Percentiles rank a stretch among this genome's conserved stretches.
These are phyloP conservation scores for Hibiscus mutabilis DNA, from an alignment of 345 rosid species.

Conservation along the genomic window DNA sequence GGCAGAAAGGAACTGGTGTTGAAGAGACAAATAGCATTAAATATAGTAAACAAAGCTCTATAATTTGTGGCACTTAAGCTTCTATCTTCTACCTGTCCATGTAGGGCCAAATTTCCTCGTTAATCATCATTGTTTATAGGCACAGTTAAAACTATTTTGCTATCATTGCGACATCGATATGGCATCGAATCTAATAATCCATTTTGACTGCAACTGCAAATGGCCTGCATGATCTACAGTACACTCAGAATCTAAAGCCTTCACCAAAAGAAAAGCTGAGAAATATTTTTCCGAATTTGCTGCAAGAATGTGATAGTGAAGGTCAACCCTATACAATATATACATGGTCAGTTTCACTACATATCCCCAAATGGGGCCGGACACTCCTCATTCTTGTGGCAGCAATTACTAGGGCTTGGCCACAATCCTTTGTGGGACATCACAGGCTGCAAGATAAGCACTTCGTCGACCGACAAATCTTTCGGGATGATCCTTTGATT, in stretches of 20 bases:
- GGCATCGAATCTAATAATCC: not conserved
- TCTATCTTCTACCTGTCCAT: not conserved
- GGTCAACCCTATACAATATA: slow-evolving; percentile 4
- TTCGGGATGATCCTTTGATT: slow-evolving; percentile 1
- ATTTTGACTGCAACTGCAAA: not conserved
- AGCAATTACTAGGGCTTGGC: not conserved
- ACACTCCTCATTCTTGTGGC: not conserved
- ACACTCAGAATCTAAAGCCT: not conserved
- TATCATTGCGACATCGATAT: slow-evolving; percentile 12
- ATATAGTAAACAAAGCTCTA: not conserved
- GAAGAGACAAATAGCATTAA: not conserved
- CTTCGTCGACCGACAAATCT: slow-evolving; percentile 5
- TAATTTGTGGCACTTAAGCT: not conserved
- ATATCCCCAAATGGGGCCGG: not conserved
- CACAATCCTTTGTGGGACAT: slow-evolving; percentile 5
- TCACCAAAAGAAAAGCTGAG: not conserved
- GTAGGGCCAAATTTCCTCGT: not conserved
- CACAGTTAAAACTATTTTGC: not conserved
- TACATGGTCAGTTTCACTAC: not conserved
- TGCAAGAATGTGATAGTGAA: not conserved
- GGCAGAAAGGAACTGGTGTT: not conserved
- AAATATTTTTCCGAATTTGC: not conserved
- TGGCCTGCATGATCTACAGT: slow-evolving; percentile 7
- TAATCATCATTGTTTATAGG: not conserved
- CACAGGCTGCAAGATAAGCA: not conserved